Evolutionary conservation across 2,329 filamentous ascomycete species (phyloP), one percentile per base, ranked within the genome.

Genomic region (Diaporthe sp.): DNA sequence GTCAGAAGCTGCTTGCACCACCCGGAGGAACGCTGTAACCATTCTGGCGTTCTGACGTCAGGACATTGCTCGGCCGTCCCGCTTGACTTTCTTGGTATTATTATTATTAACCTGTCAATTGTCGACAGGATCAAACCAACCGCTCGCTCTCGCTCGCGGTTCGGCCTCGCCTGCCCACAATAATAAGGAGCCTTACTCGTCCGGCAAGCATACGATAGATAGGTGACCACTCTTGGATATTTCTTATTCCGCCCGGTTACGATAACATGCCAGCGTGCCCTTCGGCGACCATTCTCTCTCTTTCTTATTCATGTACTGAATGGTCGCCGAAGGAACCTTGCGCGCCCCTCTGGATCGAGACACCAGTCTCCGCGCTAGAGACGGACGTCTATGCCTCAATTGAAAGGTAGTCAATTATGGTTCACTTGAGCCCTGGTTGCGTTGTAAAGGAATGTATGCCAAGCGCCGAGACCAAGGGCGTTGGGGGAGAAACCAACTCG

Each of bases 41-140:
- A 28, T 25, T 53, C 31, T 53, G 65, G 34, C 13, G 20, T 20
- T 55, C 47, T 70, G 65, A 70, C 65, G 65, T 70, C 65, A 70
- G 65, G 47, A 70, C 31, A 17, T 70, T 12, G 34, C 13, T 55
- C 49, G 49, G 49, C 65, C 65, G n/a, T 42, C 65, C 47, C 65
- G 65, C 47, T 53, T 20, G 37, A 34, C 20, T 37, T 49, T n/a
- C 61, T 49, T 67, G 61, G 44, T 68, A 53, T 37, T 37, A 37
- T 68, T 68, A 17, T 51, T 25, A 39, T 39, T 60, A 39, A 4
- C 28, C 61, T 67, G 25, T 31, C 61, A 49, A 20, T 12, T 7
- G 20, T 25, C 44, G 9, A 22, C 22, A 13, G 1, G 20, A 17
- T 51, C 20, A n/a, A 28, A 7, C 10, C 10, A 13, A 17, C 13